phyloP scores from a whole-genome alignment of 441 rosid species.

The Caryocar brasiliense region DNA sequence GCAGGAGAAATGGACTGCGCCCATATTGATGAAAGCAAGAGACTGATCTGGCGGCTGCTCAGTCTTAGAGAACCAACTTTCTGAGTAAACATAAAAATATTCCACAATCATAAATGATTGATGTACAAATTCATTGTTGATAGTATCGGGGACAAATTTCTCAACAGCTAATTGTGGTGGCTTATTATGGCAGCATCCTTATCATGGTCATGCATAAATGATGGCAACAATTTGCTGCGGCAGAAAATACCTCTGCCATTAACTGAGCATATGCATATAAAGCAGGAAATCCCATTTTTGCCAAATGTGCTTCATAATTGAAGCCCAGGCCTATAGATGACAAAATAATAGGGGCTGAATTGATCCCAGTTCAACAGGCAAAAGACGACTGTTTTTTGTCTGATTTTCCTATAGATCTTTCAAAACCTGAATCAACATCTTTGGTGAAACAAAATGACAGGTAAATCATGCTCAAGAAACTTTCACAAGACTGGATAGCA shows the following conservation, averaged over 20 bases:
- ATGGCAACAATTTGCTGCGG: background rate
- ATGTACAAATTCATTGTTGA: background rate
- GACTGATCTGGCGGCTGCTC: constrained; percentile 69
- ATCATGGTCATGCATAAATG: constrained; percentile 1
- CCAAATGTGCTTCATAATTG: background rate
- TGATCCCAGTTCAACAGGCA: background rate
- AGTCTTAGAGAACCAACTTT: constrained; percentile 47
- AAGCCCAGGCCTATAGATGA: background rate
- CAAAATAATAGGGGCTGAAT: background rate
- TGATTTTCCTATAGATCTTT: background rate
- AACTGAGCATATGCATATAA: background rate
- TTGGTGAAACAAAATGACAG: no score
- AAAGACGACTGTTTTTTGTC: background rate
- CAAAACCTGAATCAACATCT: no score
- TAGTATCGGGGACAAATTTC: background rate
- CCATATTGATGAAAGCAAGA: constrained; percentile 73
- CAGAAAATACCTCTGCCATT: background rate
- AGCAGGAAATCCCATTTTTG: background rate
- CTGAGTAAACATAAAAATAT: no score
- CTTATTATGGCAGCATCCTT: background rate
- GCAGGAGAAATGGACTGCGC: constrained; percentile 59
- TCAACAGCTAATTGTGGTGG: constrained; percentile 1
- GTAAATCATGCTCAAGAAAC: no score
- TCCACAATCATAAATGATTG: constrained; percentile 5
- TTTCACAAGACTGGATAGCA: no score